These are phyloP conservation scores for Zymoseptoria brevis DNA, from an alignment of 2,329 filamentous ascomycete species.

Conservation along the genomic window DNA sequence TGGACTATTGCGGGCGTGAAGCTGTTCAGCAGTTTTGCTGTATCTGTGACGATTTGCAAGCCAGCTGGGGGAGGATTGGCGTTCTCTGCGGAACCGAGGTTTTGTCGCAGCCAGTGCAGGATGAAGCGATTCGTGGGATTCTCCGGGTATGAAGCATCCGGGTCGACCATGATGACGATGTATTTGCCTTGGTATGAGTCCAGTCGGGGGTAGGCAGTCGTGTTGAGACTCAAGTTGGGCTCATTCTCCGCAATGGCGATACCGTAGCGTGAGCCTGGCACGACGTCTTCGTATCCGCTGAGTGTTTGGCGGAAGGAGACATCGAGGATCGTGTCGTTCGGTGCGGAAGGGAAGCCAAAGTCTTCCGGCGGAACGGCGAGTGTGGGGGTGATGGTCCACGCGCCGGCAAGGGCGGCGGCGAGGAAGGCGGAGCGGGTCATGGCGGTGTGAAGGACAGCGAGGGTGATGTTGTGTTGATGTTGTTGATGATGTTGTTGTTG, in stretches of 20 bases:
- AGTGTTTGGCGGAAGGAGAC: conserved; percentile 3
- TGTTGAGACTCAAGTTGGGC: conserved; percentile 5
- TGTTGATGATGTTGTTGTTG: no score
- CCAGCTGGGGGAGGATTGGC: not conserved
- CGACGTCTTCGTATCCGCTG: not conserved
- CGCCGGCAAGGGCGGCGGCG: conserved; percentile 1
- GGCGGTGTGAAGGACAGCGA: not conserved
- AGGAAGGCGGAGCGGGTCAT: not conserved
- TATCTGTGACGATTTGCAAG: not conserved
- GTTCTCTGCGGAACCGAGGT: conserved; percentile 1
- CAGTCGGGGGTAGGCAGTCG: conserved; percentile 5
- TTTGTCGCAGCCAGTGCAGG: conserved; percentile 10
- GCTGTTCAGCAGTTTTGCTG: not conserved
- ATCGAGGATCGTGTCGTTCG: conserved; percentile 9
- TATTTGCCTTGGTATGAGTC: conserved; percentile 8
- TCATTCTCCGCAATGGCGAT: conserved; percentile 6
- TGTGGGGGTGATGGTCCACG: not conserved
- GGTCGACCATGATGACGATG: conserved; percentile 10
- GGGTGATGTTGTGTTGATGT: not conserved
- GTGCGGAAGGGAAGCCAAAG: conserved; percentile 11
- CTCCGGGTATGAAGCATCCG: conserved; percentile 11
- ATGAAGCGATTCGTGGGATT: conserved; percentile 7
- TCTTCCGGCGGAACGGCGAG: conserved; percentile 9
- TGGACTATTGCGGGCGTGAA: conserved; percentile 1
- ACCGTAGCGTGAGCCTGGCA: not conserved